Evolutionary conservation across 345 rosid genomes (phyloP), one percentile per base, ranked within the genome.

Genomic region (Erucastrum elatum): DNA sequence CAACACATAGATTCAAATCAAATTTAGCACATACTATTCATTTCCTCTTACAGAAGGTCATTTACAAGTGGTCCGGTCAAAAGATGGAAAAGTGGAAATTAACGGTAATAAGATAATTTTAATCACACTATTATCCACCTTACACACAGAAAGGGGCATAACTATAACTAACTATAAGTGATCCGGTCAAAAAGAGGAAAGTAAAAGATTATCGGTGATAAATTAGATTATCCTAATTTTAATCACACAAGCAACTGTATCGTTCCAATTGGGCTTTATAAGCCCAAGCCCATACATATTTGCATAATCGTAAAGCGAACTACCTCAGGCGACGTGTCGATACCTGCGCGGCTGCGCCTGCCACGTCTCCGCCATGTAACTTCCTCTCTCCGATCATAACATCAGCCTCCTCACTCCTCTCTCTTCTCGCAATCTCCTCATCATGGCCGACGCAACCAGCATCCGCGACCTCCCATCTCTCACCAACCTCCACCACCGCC

Each of bases 381-480:
- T 7, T 3, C 58, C 62, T 53, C 26, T 53, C 26, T 51, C 25
- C 26, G 4, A 27, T 67, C 37, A 61, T 8, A 2, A 17, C 63
- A 35, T 44, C 31, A 2, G 16, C 31, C 17, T 15, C 30, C 8
- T 53, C 51, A 10, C 17, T 25, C 58, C 34, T 34, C 44, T 17
- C 55, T 78, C 68, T 27, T 26, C 80, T 77, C 29, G 4, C 17
- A 1, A 46, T 13, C 69, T 33, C 62, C 49, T 4, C 73, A 78
- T 4, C 73, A 78, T 79, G 82, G 66, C 78, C 34, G 34, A 34
- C 66, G 68, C 31, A 16, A 56, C 34, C 39, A 71, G 0, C 25
- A 41, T 85, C 31, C 81, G 49, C 17, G 72, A 68, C 27, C 81
- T 87, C 11, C 86, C 92, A 17, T 82, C 80, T 72, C 71, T 87